These are phyloP conservation scores for Pythium rhizo-oryzae DNA, from an alignment of 352 stramenopile genomes.

Conservation along the genomic window DNA sequence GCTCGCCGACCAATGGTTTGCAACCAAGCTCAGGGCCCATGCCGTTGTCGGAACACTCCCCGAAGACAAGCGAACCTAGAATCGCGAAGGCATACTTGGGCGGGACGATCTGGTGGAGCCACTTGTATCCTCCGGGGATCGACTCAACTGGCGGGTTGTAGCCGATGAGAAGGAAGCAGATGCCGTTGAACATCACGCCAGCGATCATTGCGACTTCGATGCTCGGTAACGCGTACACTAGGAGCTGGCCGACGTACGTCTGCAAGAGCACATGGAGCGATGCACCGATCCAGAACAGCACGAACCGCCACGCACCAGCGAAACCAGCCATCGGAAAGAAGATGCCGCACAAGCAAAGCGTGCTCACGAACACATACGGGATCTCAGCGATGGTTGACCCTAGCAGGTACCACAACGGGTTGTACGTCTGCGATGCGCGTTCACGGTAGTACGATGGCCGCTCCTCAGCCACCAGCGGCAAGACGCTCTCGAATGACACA, in stretches of 20 bases:
- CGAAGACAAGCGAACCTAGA: slow-evolving; percentile 22
- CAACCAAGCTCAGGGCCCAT: slow-evolving; percentile 23
- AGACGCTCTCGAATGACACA: neutral
- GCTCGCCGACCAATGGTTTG: slow-evolving; percentile 12
- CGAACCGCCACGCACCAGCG: slow-evolving; percentile 23
- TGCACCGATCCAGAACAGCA: slow-evolving; percentile 65
- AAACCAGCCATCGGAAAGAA: slow-evolving; percentile 38
- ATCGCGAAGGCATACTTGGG: slow-evolving; percentile 26
- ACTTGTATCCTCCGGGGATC: slow-evolving; percentile 24
- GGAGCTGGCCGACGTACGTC: slow-evolving; percentile 70
- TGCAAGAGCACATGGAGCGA: slow-evolving; percentile 47
- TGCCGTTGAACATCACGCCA: slow-evolving; percentile 34
- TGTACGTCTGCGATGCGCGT: slow-evolving; percentile 5
- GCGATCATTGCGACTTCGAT: slow-evolving; percentile 34
- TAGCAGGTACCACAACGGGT: slow-evolving; percentile 1
- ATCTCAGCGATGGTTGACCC: neutral
- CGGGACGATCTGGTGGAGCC: slow-evolving; percentile 16
- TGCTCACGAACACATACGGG: slow-evolving; percentile 5
- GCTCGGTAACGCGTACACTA: slow-evolving; percentile 44
- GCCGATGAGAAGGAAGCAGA: slow-evolving; percentile 46
- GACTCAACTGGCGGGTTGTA: slow-evolving; percentile 30
- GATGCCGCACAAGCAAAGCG: slow-evolving; percentile 33
- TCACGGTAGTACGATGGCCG: slow-evolving; percentile 25
- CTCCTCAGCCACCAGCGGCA: slow-evolving; percentile 40
- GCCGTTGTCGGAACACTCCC: slow-evolving; percentile 21